Evolutionary conservation across 768 basidiomycete species (phyloP), one percentile per base, ranked within the genome.

Genomic region (Cytidiella melzeri): DNA sequence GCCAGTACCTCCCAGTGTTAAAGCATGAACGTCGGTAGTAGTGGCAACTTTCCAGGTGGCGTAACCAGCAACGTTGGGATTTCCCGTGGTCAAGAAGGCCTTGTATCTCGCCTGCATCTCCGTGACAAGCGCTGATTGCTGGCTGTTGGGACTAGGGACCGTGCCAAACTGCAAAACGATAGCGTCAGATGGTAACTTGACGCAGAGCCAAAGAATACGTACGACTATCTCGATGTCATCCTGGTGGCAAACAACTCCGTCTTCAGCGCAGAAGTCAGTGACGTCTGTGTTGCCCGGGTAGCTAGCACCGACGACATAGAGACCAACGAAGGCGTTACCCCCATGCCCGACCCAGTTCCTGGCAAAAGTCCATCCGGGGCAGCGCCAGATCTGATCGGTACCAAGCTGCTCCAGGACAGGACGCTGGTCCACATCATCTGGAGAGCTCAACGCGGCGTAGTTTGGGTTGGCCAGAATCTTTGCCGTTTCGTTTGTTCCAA

Each of bases 151-250:
- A 58, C 65, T 76, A 10, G 73, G 60, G 25, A 72, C 76, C 0
- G 84, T 84, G 47, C 84, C 84, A 48, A 74, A 71, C 62, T 67
- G 54, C 28, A 30, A 21, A 37, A 47, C 19, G 56, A 75, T 75
- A 69, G 73, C 39, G 24, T 47, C 43, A 47, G 48, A 43, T 47
- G 37, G 30, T 36, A 38, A 12, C 41, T 37, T 36, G 37, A 39
- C 3, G 13, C 7, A 21, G 37, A 34, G 51, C 25, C 27, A 18
- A 45, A 48, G 23, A 38, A 20, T 1, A 75, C 82, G 51, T 67
- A 84, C 84, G 52, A 90, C 76, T 61, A 87, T 81, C 69, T 83
- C 68, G 51, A 91, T 90, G 59, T 92, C 89, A 61, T 90, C 88
- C 62, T 89, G 76, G 63, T 89, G 87, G 65, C 87, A 90, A 34